Conservation (phyloP, 1,284 basidiomycete genomes). For the Coriolopsis trogii region DNA sequence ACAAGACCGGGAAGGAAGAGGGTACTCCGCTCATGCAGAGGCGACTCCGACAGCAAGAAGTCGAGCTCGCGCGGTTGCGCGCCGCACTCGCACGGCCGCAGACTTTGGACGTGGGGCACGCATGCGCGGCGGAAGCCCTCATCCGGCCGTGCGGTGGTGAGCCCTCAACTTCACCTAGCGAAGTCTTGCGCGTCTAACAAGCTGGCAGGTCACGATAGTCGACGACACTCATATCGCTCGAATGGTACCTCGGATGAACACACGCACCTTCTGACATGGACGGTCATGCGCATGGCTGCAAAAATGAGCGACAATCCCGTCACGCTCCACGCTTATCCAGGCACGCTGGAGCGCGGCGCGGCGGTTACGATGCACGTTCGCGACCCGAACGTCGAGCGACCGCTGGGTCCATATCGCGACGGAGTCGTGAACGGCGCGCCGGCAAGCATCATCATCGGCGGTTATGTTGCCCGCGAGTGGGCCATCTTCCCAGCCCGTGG, state of each 20-base stretch:
- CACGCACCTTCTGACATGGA: slow-evolving; percentile 26
- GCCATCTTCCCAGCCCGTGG: slow-evolving; percentile 18
- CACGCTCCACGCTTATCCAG: slow-evolving; percentile 19
- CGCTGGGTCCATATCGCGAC: slow-evolving; percentile 21
- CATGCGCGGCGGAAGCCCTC: slow-evolving; percentile 23
- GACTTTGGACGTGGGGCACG: slow-evolving; percentile 20
- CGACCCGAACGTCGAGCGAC: slow-evolving; percentile 26
- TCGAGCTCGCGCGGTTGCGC: slow-evolving; percentile 8
- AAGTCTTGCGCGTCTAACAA: not conserved
- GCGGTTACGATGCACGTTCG: slow-evolving; percentile 22
- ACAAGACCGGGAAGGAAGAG: not conserved
- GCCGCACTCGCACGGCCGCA: slow-evolving; percentile 15
- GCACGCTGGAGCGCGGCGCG: slow-evolving; percentile 18
- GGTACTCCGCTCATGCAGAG: slow-evolving; percentile 1
- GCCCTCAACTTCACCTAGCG: not conserved
- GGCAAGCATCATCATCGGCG: slow-evolving; percentile 21
- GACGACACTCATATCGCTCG: slow-evolving; percentile 1
- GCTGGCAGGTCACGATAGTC: slow-evolving; percentile 4
- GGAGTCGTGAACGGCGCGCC: slow-evolving; percentile 26
- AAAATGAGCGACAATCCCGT: slow-evolving; percentile 17
- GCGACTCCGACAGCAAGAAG: slow-evolving; percentile 16
- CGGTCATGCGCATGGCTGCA: slow-evolving; percentile 21
- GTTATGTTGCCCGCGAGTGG: slow-evolving; percentile 24
- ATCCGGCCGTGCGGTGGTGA: slow-evolving; percentile 22
- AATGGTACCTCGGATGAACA: slow-evolving; percentile 9